Evolutionary conservation across 768 basidiomycete species (phyloP).

Genomic region (Lentinula aciculospora): DNA sequence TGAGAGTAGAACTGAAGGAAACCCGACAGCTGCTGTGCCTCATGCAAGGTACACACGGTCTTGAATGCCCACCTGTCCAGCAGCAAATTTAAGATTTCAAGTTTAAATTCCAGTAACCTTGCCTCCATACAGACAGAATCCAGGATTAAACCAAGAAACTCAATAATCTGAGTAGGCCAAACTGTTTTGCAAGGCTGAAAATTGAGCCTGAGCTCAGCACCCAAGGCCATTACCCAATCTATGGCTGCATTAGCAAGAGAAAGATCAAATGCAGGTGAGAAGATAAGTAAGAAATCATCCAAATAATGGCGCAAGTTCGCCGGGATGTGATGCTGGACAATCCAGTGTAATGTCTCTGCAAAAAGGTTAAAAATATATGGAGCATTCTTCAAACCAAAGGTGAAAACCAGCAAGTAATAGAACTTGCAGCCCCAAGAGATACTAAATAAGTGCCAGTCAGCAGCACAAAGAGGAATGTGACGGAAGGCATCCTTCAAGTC

Average conservation of each 20-base stretch:
- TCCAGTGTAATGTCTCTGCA: too few relatives aligned
- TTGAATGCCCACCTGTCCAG: slow-evolving; percentile 18
- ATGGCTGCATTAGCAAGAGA: slow-evolving; percentile 12
- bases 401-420: slow-evolving; percentile 24
- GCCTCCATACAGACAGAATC: slow-evolving; percentile 23
- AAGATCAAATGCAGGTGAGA: slow-evolving; percentile 8
- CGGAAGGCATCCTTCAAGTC: slow-evolving; percentile 30
- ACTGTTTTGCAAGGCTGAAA: slow-evolving; percentile 24
- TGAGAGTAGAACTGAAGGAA: slow-evolving; percentile 28
- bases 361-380: too few relatives aligned
- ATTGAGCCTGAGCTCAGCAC: slow-evolving; percentile 20
- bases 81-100: slow-evolving; percentile 17
- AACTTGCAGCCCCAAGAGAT: slow-evolving; percentile 22
- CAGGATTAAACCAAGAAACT: too few relatives aligned
- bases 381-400: slow-evolving; percentile 25
- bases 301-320: too few relatives aligned
- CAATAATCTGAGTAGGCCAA: slow-evolving; percentile 14
- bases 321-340: too few relatives aligned
- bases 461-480: slow-evolving; percentile 24
- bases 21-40: slow-evolving; percentile 26
- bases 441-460: slow-evolving; percentile 27
- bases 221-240: slow-evolving; percentile 24
- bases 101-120: slow-evolving; percentile 24
- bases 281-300: slow-evolving; percentile 25
- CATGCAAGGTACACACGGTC: slow-evolving; percentile 14